phyloP scores from a whole-genome alignment of 208 protist genomes.

The Wallacemonas rigidus region DNA sequence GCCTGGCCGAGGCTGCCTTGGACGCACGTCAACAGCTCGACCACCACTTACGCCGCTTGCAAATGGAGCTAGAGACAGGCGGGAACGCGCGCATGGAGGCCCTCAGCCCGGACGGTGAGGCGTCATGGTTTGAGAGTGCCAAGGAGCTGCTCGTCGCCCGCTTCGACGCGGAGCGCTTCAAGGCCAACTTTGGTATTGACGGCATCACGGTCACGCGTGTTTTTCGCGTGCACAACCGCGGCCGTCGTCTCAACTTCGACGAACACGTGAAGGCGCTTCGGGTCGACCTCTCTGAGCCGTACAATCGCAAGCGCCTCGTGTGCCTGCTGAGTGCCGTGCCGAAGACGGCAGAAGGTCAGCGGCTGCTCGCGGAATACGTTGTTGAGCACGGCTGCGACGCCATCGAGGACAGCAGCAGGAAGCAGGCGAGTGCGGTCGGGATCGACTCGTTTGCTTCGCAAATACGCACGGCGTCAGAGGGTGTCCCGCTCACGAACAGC shows the following conservation, averaged over 20 bases:
- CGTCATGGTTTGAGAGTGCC: slow-evolving; percentile 67
- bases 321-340: slow-evolving; percentile 83
- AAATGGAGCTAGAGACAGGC: slow-evolving; percentile 86
- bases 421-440: neutral
- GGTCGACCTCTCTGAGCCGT: slow-evolving; percentile 75
- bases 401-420: slow-evolving; percentile 15
- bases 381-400: slow-evolving; percentile 35
- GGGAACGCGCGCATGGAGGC: slow-evolving; percentile 92
- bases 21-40: slow-evolving; percentile 35
- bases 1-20: slow-evolving; percentile 37
- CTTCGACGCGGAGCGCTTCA: slow-evolving; percentile 65
- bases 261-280: slow-evolving; percentile 62
- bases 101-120: slow-evolving; percentile 34
- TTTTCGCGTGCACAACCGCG: slow-evolving; percentile 80
- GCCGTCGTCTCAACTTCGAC: slow-evolving; percentile 85
- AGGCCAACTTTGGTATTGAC: slow-evolving; percentile 51
- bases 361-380: slow-evolving; percentile 48
- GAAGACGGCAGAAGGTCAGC: slow-evolving; percentile 29
- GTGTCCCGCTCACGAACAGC: slow-evolving; percentile 88
- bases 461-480: slow-evolving; percentile 37
- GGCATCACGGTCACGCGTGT: slow-evolving; percentile 69
- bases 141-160: slow-evolving; percentile 63
- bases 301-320: slow-evolving; percentile 64
- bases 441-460: neutral
- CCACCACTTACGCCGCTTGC: slow-evolving; percentile 47